phyloP scores from a whole-genome alignment of 176 grass and related monocot species.

The Aegilops longissima region DNA sequence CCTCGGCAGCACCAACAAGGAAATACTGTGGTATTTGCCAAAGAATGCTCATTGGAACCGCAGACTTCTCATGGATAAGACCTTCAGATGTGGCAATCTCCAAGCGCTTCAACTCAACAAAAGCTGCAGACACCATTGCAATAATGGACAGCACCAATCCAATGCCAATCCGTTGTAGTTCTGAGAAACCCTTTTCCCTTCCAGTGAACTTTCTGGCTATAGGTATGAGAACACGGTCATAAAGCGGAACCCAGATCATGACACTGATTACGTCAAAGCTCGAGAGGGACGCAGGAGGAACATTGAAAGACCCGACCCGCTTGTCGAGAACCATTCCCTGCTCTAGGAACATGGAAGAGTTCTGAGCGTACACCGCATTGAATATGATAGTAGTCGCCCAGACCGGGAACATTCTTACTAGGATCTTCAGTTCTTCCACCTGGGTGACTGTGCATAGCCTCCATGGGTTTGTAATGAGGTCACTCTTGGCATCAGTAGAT shows the following conservation, averaged over 20 bases:
- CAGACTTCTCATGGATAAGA: slow-evolving; percentile 52
- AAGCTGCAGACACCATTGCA: slow-evolving; percentile 63
- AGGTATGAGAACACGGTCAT: slow-evolving; percentile 67
- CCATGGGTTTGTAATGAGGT: slow-evolving; percentile 57
- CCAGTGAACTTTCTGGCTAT: slow-evolving; percentile 66
- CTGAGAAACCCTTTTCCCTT: slow-evolving; percentile 77
- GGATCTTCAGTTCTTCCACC: slow-evolving; percentile 91
- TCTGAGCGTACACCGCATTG: slow-evolving; percentile 77
- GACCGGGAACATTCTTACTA: slow-evolving; percentile 81
- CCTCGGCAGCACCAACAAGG: slow-evolving; percentile 65
- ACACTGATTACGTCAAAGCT: slow-evolving; percentile 80
- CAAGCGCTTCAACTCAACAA: slow-evolving; percentile 74
- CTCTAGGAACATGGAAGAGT: slow-evolving; percentile 81
- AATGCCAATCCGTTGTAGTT: slow-evolving; percentile 75
- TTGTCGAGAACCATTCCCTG: slow-evolving; percentile 94
- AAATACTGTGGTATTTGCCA: slow-evolving; percentile 92
- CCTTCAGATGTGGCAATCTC: slow-evolving; percentile 53
- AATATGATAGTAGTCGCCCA: slow-evolving; percentile 84
- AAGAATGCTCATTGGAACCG: slow-evolving; percentile 76
- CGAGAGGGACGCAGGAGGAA: slow-evolving; percentile 79
- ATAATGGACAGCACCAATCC: slow-evolving; percentile 78
- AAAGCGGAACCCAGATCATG: slow-evolving; percentile 72
- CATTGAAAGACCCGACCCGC: slow-evolving; percentile 58
- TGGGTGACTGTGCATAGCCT: slow-evolving; percentile 89
- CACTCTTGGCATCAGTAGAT: slow-evolving; percentile 44